Conservation (phyloP, 2,329 filamentous ascomycete genomes). For the Botrytis sinoallii region DNA sequence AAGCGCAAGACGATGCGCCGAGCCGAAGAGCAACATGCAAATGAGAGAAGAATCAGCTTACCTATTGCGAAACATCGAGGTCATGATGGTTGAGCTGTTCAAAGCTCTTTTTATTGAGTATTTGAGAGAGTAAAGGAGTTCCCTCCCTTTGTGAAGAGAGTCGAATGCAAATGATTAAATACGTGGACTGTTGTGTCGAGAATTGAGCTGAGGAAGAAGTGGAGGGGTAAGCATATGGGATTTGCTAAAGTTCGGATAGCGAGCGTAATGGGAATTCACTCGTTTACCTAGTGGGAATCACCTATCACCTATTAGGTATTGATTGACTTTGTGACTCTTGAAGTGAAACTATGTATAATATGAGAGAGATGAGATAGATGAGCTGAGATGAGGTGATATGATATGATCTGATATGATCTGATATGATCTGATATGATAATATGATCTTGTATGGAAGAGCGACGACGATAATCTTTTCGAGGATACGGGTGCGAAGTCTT, state of each 20-base stretch:
- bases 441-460: background rate
- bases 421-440: background rate
- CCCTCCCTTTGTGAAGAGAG: background rate
- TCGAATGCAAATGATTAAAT: background rate
- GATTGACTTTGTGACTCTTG: background rate
- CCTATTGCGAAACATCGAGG: constrained; percentile 41
- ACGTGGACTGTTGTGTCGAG: background rate
- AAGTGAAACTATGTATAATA: background rate
- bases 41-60: constrained; percentile 26
- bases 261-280: constrained; percentile 26
- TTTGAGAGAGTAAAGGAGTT: background rate
- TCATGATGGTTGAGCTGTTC: constrained; percentile 22
- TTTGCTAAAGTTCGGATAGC: constrained; percentile 23
- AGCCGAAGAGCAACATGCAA: background rate
- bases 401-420: background rate
- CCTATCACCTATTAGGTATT: background rate
- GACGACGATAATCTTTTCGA: background rate
- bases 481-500: background rate
- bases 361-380: no score
- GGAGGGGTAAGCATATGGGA: constrained; percentile 14
- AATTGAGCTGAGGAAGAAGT: constrained; percentile 10
- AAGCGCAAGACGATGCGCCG: constrained; percentile 3
- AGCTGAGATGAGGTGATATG: background rate
- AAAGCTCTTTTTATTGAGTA: constrained; percentile 25
- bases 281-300: background rate